Conservation (phyloP, 73 alveolate genomes). For the Urostyla sp. region DNA sequence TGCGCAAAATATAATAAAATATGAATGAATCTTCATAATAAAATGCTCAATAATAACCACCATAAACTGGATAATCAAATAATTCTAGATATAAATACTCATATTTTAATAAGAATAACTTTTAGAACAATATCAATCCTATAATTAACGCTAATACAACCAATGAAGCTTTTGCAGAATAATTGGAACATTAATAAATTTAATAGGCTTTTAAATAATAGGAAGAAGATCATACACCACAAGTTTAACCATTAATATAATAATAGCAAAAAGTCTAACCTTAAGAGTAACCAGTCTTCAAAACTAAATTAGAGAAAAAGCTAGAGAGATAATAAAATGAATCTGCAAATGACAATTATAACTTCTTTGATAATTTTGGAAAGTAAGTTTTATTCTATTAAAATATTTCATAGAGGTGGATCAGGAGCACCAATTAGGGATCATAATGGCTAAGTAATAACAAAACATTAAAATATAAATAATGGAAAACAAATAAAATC, state of each 20-base stretch:
- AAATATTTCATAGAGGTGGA: constrained; percentile 63
- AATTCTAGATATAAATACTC: constrained; percentile 37
- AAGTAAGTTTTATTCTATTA: constrained; percentile 9
- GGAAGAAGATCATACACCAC: not conserved
- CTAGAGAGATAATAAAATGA: not conserved
- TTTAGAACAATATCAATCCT: not conserved
- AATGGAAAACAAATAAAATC: constrained; percentile 49
- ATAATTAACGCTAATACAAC: constrained; percentile 5
- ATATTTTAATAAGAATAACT: constrained; percentile 9
- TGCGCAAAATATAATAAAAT: not conserved
- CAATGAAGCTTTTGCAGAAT: too few relatives aligned
- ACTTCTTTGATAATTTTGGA: constrained; percentile 23
- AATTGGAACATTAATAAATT: not conserved
- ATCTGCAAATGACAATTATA: not conserved
- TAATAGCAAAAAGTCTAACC: not conserved
- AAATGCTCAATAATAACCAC: not conserved
- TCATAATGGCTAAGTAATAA: constrained; percentile 56
- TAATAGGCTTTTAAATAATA: constrained; percentile 26
- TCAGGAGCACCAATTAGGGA: constrained; percentile 75
- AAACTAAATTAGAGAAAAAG: not conserved
- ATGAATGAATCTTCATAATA: not conserved
- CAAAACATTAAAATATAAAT: constrained; percentile 49
- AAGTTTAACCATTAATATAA: not conserved
- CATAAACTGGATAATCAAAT: not conserved
- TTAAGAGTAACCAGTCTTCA: not conserved